Conservation (phyloP, 192 early-diverging fungal genomes). For the Haplosporangium gracile region DNA sequence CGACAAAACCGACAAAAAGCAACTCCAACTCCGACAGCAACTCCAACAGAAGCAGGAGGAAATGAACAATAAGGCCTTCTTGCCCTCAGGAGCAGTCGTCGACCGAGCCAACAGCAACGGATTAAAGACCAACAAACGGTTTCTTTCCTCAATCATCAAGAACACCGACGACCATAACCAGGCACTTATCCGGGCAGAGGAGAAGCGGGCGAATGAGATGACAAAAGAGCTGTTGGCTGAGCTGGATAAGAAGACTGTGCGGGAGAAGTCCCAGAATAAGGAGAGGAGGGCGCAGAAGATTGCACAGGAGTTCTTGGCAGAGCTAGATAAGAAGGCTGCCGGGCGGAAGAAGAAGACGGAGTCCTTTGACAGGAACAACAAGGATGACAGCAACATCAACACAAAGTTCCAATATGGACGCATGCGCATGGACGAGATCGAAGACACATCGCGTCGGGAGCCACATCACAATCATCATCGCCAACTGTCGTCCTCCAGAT, state of each 20-base stretch:
- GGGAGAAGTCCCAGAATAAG: background rate
- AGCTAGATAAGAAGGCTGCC: background rate
- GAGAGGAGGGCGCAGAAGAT: constrained; percentile 21
- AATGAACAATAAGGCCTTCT: constrained; percentile 2
- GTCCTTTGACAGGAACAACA: background rate
- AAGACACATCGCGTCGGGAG: background rate
- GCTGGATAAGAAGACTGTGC: constrained; percentile 22
- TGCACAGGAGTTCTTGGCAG: background rate
- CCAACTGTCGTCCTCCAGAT: background rate
- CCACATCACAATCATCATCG: background rate
- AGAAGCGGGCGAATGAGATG: constrained; percentile 59
- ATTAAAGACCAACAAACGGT: constrained; percentile 70
- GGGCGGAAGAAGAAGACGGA: background rate
- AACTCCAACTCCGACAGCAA: constrained; percentile 31
- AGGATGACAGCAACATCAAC: background rate
- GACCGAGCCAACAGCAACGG: constrained; percentile 55
- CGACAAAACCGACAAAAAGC: constrained; percentile 50
- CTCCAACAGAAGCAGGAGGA: background rate
- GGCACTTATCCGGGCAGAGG: constrained; percentile 59
- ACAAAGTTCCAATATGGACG: background rate
- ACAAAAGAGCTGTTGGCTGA: constrained; percentile 39
- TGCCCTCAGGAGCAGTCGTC: constrained; percentile 14
- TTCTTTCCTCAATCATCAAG: constrained; percentile 67
- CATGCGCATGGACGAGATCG: constrained; percentile 29
- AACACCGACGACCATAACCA: constrained; percentile 69